Evolutionary conservation across 2,329 filamentous ascomycete genomes (phyloP), one percentile per base, ranked within the genome.

Genomic region (Talaromyces sp.): DNA sequence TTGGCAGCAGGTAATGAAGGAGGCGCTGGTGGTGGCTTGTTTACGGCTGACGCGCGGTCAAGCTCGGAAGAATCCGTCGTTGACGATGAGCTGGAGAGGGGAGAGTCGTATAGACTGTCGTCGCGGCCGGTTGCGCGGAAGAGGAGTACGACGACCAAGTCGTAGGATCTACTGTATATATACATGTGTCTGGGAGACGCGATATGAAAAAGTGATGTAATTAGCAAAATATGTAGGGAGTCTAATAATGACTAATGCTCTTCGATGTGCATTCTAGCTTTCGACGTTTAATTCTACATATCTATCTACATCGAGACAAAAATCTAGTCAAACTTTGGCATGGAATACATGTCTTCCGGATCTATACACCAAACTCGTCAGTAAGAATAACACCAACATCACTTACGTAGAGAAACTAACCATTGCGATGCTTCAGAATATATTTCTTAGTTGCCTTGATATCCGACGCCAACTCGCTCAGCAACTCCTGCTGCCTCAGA

Each of bases 341-440:
- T 69, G 58, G 80, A 77, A 70, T 84, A 85, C 38, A 79, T 80
- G 9, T 78, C 79, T 35, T 80, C 78, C 1, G 80, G 80, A 74
- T 85, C 82, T 81, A 21, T 7, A 35, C 17, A 11, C 38, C 10
- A 5, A 43, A 43, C 32, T 26, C 26, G 38, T 65, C 27, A 65
- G 60, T 53, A 35, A 52, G n/a, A 31, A 19, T 19, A 14, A 1
- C 41, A 2, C 2, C 17, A 32, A 35, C 1, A 43, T 51, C 21
- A 32, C 27, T 11, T n/a, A 14, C 29, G 35, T n/a, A 26, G 10
- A 31, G 19, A 38, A 29, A 69, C 77, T 72, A 68, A 84, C 82
- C 83, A 66, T 81, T 79, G 4, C 83, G 80, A 48, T 82, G 72
- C 27, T 73, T 70, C 46, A 77, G 62, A 59, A 88, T 87, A 64